Conservation (phyloP, 2,329 filamentous ascomycete species). For the Rhynchosporium secalis region DNA sequence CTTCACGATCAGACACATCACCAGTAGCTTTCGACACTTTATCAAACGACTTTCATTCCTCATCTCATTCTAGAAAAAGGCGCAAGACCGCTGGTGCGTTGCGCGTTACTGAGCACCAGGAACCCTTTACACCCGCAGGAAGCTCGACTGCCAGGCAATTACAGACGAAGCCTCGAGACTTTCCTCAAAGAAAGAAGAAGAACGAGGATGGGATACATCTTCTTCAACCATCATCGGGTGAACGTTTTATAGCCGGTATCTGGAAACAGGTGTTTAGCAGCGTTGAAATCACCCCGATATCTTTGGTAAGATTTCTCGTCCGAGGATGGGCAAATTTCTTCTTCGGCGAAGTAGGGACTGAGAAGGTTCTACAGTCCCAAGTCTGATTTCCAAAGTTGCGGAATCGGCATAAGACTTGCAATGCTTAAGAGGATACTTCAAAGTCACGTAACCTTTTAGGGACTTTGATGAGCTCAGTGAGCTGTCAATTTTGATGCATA, state of each 20-base stretch:
- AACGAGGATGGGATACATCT: constrained; percentile 13
- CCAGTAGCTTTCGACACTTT: background rate
- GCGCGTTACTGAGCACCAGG: background rate
- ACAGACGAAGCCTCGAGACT: constrained; percentile 13
- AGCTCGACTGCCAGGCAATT: constrained; percentile 8
- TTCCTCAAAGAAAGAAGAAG: constrained; percentile 14
- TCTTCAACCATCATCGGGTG: constrained; percentile 12
- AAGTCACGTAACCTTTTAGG: too few species aligned
- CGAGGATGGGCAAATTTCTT: too few species aligned
- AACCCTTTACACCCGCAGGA: background rate
- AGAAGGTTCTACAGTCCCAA: too few species aligned
- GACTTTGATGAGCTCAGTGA: too few species aligned
- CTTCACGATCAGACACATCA: background rate
- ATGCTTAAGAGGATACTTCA: too few species aligned
- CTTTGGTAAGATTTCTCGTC: background rate
- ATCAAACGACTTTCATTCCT: background rate
- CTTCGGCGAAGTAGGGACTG: too few species aligned
- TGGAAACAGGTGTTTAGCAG: constrained; percentile 17
- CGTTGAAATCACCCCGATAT: background rate
- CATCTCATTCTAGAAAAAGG: background rate
- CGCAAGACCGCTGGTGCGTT: background rate
- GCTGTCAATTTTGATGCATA: too few species aligned
- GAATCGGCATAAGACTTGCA: too few species aligned
- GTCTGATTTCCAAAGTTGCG: too few species aligned
- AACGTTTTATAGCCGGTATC: constrained; percentile 6